These are phyloP conservation scores for Linaria vulgaris DNA, from an alignment of 257 asterid genomes.

Conservation along the genomic window DNA sequence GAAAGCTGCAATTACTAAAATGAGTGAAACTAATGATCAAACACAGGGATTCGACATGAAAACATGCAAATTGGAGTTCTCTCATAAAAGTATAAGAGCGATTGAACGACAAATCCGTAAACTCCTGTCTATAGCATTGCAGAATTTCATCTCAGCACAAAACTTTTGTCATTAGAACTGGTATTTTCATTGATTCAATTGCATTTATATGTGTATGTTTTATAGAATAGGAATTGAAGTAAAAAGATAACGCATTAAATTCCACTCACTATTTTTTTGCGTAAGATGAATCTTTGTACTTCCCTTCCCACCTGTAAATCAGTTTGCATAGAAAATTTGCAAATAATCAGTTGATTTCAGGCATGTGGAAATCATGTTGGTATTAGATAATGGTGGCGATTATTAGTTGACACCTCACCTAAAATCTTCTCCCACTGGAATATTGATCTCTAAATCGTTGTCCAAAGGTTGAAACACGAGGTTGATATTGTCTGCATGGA, in stretches of 20 bases:
- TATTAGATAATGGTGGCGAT: no score
- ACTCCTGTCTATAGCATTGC: neutral
- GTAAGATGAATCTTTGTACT: slow-evolving; percentile 56
- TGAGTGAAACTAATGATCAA: no score
- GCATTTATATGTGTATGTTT: no score
- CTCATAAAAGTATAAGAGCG: no score
- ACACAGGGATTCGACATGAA: no score
- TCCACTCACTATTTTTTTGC: slow-evolving; percentile 28
- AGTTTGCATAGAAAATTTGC: neutral
- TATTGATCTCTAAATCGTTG: slow-evolving; percentile 68
- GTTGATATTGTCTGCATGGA: slow-evolving; percentile 47
- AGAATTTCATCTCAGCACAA: neutral
- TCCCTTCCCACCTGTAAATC: slow-evolving; percentile 69
- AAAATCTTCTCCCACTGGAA: slow-evolving; percentile 55
- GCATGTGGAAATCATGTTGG: neutral
- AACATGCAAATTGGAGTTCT: neutral
- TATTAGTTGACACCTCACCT: slow-evolving; percentile 38
- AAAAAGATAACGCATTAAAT: no score
- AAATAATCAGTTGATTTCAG: slow-evolving; percentile 13
- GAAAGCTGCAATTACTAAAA: no score
- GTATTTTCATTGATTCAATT: neutral
- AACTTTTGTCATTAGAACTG: neutral
- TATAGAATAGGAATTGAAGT: neutral
- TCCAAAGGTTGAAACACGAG: slow-evolving; percentile 56
- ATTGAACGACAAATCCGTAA: no score